These are phyloP conservation scores for Aureobasidium sp. DNA, from an alignment of 2,329 filamentous ascomycete genomes.

Conservation along the genomic window DNA sequence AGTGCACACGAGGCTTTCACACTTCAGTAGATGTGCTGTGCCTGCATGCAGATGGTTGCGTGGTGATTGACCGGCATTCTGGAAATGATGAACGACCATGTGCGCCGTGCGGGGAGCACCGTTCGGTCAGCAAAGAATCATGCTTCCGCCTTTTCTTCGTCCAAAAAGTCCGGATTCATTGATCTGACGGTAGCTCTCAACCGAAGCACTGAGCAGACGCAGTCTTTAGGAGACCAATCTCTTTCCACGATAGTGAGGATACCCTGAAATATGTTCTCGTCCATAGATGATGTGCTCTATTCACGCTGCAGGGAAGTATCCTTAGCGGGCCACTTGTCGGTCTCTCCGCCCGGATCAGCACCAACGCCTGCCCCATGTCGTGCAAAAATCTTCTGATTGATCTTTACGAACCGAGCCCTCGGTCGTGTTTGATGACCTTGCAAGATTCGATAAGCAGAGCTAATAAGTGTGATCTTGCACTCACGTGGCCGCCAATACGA, in stretches of 20 bases:
- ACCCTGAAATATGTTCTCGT: background rate
- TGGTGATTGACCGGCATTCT: background rate
- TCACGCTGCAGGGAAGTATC: conserved; percentile 4
- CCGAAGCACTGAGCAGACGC: background rate
- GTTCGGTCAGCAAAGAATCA: conserved; percentile 4
- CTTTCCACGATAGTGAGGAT: background rate
- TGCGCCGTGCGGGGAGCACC: conserved; percentile 2
- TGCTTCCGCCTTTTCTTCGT: background rate
- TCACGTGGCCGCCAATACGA: conserved; percentile 11
- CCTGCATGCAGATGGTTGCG: conserved; percentile 5
- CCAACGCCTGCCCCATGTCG: conserved; percentile 8
- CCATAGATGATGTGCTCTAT: background rate
- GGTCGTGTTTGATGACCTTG: conserved; percentile 1
- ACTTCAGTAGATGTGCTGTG: background rate
- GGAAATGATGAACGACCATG: background rate
- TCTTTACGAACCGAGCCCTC: conserved; percentile 8
- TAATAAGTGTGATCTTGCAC: background rate
- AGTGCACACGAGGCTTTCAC: background rate
- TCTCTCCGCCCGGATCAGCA: conserved; percentile 16
- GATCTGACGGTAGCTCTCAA: background rate
- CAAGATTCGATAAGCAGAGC: background rate
- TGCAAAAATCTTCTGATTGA: conserved; percentile 2
- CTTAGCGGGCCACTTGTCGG: conserved; percentile 10
- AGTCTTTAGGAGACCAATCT: background rate
- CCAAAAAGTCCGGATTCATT: background rate